A percentile compares a stretch with the other conserved stretches of the same genome.
phyloP scores from a whole-genome alignment of 1,284 basidiomycete species.

The Ceratobasidium theobromae region DNA sequence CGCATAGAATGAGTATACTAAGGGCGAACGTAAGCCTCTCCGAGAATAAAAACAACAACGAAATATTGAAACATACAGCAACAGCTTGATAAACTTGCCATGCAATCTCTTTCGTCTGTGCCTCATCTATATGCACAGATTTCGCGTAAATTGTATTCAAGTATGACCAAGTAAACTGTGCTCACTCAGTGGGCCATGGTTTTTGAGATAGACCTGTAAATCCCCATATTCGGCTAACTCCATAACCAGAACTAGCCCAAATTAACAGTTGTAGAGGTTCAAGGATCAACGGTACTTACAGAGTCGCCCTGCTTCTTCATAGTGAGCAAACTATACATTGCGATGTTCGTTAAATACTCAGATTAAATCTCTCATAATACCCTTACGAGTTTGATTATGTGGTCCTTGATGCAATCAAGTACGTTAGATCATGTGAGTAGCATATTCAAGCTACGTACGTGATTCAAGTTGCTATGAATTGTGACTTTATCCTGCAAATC shows the following conservation, averaged over 20 bases:
- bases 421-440: background rate
- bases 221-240: conserved; percentile 26
- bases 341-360: background rate
- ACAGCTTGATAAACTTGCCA: conserved; percentile 31
- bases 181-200: conserved; percentile 22
- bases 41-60: background rate
- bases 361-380: background rate
- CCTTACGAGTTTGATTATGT: conserved; percentile 27
- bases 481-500: background rate
- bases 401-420: background rate
- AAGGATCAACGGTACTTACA: conserved; percentile 5
- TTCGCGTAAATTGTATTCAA: background rate
- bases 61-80: background rate
- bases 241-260: conserved; percentile 22
- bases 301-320: conserved; percentile 26
- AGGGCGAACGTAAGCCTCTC: background rate
- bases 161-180: no score
- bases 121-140: background rate
- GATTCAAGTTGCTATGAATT: conserved; percentile 20
- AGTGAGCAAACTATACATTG: conserved; percentile 7
- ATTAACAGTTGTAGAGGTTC: background rate
- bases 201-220: conserved; percentile 27
- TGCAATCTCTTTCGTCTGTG: conserved; percentile 8
- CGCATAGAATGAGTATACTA: conserved; percentile 30
- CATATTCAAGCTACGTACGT: background rate